Evolutionary conservation across 345 rosid genomes (phyloP).

Genomic region (Euphorbia lathyris): DNA sequence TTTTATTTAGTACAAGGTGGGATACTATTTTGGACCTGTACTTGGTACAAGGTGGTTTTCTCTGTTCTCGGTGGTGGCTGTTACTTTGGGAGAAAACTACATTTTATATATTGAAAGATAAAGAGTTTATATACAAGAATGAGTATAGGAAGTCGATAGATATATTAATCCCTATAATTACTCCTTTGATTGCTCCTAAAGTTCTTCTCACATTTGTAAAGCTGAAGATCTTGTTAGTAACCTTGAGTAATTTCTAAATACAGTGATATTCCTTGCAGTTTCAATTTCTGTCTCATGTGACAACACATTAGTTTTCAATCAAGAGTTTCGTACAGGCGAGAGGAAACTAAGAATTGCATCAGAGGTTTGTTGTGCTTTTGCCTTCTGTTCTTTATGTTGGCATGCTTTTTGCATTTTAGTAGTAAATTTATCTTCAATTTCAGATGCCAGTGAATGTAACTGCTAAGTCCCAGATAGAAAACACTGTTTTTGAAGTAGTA

Average conservation of each 20-base stretch:
- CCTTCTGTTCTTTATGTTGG: neutral
- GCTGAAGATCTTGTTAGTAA: neutral
- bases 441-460: constrained; percentile 42
- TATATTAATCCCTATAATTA: too few species aligned
- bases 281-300: constrained; percentile 36
- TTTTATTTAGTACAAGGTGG: neutral
- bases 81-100: too few species aligned
- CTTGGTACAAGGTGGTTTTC: neutral
- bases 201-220: too few species aligned
- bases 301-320: constrained; percentile 31
- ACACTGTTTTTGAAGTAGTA: constrained; percentile 43
- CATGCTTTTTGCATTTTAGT: neutral
- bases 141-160: too few species aligned
- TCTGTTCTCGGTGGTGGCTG: neutral
- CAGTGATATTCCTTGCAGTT: constrained; percentile 27
- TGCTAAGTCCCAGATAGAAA: constrained; percentile 46
- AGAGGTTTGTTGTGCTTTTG: constrained; percentile 31
- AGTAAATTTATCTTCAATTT: neutral
- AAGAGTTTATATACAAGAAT: too few species aligned
- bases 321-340: constrained; percentile 35
- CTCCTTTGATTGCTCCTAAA: too few species aligned
- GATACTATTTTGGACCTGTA: neutral
- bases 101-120: too few species aligned
- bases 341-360: constrained; percentile 45
- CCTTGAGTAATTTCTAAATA: neutral